These are phyloP conservation scores for Xylaria sp. DNA, from an alignment of 2,329 filamentous ascomycete genomes.

Conservation along the genomic window DNA sequence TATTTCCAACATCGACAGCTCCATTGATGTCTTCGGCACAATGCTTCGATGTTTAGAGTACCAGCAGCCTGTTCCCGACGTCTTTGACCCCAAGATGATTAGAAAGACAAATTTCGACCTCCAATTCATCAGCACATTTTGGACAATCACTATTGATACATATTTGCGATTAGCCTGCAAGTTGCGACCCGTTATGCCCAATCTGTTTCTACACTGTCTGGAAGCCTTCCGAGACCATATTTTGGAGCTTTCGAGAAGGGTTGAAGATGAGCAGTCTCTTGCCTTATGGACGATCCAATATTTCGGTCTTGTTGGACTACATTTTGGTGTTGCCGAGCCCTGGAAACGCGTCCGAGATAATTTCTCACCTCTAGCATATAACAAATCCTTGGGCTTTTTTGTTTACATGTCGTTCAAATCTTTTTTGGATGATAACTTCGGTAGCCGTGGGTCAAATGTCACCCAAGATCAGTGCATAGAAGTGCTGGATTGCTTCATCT, in stretches of 20 bases:
- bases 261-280: not conserved
- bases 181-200: not conserved
- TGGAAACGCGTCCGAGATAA: not conserved
- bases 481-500: not conserved
- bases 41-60: not conserved
- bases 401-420: no score
- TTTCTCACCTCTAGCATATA: not conserved
- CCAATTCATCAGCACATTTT: rapidly evolving
- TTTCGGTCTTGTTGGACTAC: not conserved
- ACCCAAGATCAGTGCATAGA: not conserved
- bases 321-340: not conserved
- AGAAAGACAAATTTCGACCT: not conserved
- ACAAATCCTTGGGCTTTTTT: no score
- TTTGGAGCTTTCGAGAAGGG: not conserved
- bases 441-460: not conserved
- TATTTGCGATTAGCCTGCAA: not conserved
- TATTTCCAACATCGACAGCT: not conserved
- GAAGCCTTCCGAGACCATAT: not conserved
- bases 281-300: not conserved
- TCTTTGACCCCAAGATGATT: not conserved
- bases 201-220: not conserved
- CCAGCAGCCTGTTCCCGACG: not conserved
- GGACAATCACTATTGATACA: not conserved
- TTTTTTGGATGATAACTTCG: not conserved
- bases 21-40: not conserved